A percentile compares a stretch with the other conserved stretches of the same genome.
These are phyloP conservation scores for Platanthera guangdongensis DNA, from an alignment of 106 monocot species.

Conservation along the genomic window DNA sequence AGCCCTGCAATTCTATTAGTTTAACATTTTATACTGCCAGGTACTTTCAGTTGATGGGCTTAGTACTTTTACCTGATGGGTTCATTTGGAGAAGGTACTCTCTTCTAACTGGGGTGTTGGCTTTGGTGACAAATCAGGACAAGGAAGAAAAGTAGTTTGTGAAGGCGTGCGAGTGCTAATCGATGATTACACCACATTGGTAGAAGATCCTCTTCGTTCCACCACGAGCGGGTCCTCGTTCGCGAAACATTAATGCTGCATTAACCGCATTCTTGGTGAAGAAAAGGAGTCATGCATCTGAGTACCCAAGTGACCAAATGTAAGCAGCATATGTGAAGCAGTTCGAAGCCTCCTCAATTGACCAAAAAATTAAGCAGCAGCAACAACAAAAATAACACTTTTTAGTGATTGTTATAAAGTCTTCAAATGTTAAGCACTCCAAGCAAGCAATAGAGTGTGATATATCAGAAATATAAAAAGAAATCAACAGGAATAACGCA, in stretches of 20 bases:
- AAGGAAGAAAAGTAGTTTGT: neutral
- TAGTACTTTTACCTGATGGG: neutral
- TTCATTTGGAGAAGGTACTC: neutral
- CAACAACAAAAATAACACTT: neutral
- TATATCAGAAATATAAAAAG: neutral
- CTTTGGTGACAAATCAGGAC: neutral
- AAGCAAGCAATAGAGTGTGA: neutral
- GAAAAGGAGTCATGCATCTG: neutral
- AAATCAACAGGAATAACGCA: neutral
- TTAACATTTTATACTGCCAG: neutral
- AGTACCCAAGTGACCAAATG: constrained; percentile 1
- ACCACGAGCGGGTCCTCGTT: neutral
- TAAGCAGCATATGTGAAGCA: constrained; percentile 4
- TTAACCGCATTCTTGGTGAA: neutral
- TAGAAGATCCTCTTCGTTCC: neutral
- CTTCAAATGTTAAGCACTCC: neutral
- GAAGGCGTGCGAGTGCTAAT: neutral
- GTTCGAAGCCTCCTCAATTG: constrained; percentile 5
- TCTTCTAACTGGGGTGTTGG: neutral
- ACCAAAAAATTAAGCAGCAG: neutral
- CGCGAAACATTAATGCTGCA: neutral
- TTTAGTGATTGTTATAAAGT: constrained; percentile 4
- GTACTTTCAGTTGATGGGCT: neutral
- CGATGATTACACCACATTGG: neutral
- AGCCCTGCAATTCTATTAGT: constrained; percentile 4